These are phyloP conservation scores for Rubroshorea leprosula DNA, from an alignment of 345 rosid species.

Conservation along the genomic window DNA sequence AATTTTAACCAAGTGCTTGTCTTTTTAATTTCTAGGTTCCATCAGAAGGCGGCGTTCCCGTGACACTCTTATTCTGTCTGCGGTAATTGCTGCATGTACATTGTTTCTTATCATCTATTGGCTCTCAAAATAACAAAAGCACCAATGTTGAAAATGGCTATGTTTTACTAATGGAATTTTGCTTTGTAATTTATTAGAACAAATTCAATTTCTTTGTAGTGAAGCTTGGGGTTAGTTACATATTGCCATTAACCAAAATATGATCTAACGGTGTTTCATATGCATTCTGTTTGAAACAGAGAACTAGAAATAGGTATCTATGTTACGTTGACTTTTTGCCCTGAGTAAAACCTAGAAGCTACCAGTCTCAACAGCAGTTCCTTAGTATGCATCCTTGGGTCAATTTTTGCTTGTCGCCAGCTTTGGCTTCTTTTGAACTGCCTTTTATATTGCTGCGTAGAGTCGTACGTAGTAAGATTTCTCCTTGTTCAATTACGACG, in stretches of 20 bases:
- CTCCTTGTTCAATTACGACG: too few relatives aligned
- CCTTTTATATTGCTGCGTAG: neutral
- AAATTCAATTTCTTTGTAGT: constrained; percentile 13
- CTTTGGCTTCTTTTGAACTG: neutral
- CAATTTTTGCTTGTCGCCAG: neutral
- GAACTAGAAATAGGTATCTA: neutral
- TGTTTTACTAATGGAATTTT: constrained; percentile 29
- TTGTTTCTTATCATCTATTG: constrained; percentile 88
- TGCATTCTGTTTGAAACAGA: neutral
- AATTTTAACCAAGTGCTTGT: neutral
- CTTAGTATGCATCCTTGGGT: neutral
- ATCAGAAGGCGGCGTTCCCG: constrained; percentile 78
- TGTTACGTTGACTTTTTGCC: neutral
- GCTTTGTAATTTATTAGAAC: constrained; percentile 31
- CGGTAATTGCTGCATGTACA: constrained; percentile 89
- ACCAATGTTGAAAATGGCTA: constrained; percentile 10
- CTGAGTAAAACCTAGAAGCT: neutral
- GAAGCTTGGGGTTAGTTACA: constrained; percentile 9
- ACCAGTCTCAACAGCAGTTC: neutral
- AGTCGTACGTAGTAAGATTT: too few relatives aligned
- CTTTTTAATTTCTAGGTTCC: constrained; percentile 48
- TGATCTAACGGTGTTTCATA: neutral
- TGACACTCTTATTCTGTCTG: constrained; percentile 83
- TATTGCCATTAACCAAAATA: constrained; percentile 11
- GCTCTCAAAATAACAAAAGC: constrained; percentile 63